Percentiles rank a stretch among this genome's conserved stretches.
These are phyloP conservation scores for Brachypodium distachyon DNA, from an alignment of 202 grass and related monocot species.

Conservation along the genomic window DNA sequence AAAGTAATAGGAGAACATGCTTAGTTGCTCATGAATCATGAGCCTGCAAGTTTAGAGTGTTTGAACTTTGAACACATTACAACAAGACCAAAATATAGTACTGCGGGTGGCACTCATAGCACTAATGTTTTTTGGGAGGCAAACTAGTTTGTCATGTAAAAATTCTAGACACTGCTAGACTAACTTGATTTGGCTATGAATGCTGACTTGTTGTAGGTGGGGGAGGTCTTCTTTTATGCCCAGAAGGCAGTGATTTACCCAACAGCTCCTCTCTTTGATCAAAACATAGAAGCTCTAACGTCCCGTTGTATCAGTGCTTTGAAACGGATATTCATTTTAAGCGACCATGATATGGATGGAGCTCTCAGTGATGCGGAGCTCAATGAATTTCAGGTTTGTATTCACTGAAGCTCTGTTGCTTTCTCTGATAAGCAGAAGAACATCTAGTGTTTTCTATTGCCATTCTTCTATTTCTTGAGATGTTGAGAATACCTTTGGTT, in stretches of 20 bases:
- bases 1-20: too few species aligned
- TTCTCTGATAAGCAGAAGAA: too few species aligned
- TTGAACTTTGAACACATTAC: too few species aligned
- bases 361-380: constrained; percentile 87
- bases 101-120: too few species aligned
- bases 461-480: not conserved
- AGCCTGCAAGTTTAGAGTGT: too few species aligned
- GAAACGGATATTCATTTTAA: constrained; percentile 92
- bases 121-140: too few species aligned
- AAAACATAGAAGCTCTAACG: constrained; percentile 76
- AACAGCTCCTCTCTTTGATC: constrained; percentile 89
- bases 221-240: constrained; percentile 94
- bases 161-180: too few species aligned
- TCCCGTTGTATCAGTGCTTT: constrained; percentile 85
- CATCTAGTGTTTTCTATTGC: not conserved
- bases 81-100: too few species aligned
- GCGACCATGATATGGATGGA: constrained; percentile 85
- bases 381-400: constrained; percentile 84
- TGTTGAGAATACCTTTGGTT: not conserved
- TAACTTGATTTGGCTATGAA: too few species aligned
- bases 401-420: not conserved
- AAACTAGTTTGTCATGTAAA: too few species aligned
- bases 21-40: too few species aligned
- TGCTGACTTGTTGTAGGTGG: constrained; percentile 50
- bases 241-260: constrained; percentile 94